Conservation (phyloP, 2,329 filamentous ascomycete genomes). For the Colletotrichum eleusines region DNA sequence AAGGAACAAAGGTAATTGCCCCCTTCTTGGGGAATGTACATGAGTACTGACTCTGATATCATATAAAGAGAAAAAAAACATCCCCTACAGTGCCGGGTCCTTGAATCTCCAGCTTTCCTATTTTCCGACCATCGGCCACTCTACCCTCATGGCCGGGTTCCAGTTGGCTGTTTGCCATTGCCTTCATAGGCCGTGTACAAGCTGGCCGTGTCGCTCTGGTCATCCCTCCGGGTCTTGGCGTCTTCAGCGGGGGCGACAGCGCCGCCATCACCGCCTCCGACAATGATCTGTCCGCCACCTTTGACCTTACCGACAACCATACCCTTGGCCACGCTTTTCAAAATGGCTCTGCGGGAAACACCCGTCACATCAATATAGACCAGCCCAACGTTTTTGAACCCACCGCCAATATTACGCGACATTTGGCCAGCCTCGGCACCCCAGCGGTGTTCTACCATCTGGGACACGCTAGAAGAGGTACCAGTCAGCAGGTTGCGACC, state of each 20-base stretch:
- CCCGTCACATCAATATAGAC: conserved; percentile 98
- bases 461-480: conserved; percentile 82
- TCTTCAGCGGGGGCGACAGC: conserved; percentile 44
- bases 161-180: conserved; percentile 50
- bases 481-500: conserved; percentile 82
- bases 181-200: conserved; percentile 47
- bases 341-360: conserved; percentile 86
- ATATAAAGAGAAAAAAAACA: background rate
- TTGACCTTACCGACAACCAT: conserved; percentile 90
- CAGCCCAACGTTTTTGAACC: conserved; percentile 94
- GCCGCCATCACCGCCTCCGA: conserved; percentile 71
- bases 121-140: background rate
- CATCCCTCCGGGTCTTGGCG: conserved; percentile 41
- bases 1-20: background rate
- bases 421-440: conserved; percentile 86
- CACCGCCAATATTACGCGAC: conserved; percentile 80
- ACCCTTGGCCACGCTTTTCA: conserved; percentile 96
- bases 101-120: background rate
- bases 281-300: conserved; percentile 78
- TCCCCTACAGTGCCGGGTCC: background rate
- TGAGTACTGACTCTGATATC: background rate
- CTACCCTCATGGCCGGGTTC: conserved; percentile 23
- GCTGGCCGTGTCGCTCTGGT: conserved; percentile 45
- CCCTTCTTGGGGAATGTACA: conserved; percentile 12
- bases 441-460: conserved; percentile 90